Base-by-base conservation (phyloP, 306 rosid species). In the Cucurbita maxima region DNA sequence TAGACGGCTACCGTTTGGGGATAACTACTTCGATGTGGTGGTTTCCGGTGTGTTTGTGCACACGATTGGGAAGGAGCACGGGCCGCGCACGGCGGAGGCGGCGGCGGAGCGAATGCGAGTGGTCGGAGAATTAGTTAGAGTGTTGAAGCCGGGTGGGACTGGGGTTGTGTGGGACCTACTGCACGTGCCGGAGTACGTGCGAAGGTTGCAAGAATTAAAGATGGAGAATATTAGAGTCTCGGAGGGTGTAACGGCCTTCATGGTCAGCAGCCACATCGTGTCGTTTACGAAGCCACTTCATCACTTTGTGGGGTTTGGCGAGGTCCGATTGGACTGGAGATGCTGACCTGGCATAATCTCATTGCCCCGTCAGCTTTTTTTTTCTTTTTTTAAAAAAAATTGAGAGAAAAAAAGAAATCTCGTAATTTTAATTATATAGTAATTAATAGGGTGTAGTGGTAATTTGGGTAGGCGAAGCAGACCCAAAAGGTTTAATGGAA, bases 271-370 rank as follows among this genome's bases (percentile, higher is more conserved):
- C 81, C 99, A 95, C 86, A 95, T 95, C 61, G 96, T 95, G 3
- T 83, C 99, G 0, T 95, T 95, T 69, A 77, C 87, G 0, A 95
- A 95, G 76, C 99, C 99, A 16, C 83, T 91, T 82, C 92, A 95
- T 79, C 89, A 82, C 48, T 66, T 76, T 22, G 79, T 78, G 63
- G 99, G 95, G 14, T 85, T 91, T 30, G 81, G 89, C 0, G 99
- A 95, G 75, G 99, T 95, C 79, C 76, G 97, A 14, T 83, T 95
- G 45, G 99, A 95, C 67, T 95, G 99, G 99, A 91, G 92, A 84
- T 85, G 85, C 81, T 86, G 87, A 86, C 30, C n/a, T 58, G 61
- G 56, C 52, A 56, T 8, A 6, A 14, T 12, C 22, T 7, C 18
- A 1, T 67, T 44, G 55, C 72, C 38, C 16, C 40, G 40, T 45